Percentiles rank a stretch among this genome's conserved stretches.
phyloP scores from a whole-genome alignment of 495 filamentous ascomycete species.

The Zalerion maritima region DNA sequence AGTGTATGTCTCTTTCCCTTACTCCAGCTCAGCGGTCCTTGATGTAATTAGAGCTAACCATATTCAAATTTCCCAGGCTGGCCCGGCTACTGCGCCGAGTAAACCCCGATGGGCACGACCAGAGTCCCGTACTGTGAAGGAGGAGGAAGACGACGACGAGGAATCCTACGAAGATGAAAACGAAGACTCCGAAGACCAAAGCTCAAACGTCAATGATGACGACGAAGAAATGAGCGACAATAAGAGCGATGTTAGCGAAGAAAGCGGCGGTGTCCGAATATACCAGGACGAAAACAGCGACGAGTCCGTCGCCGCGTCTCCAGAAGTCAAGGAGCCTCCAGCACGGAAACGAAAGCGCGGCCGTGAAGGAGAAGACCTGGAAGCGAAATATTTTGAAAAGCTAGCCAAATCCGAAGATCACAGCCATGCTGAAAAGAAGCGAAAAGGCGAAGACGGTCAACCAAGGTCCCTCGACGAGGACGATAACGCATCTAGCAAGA shows the following conservation, averaged over 20 bases:
- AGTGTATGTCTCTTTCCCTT: slow-evolving; percentile 63
- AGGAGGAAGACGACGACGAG: slow-evolving; percentile 22
- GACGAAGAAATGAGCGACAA: slow-evolving; percentile 22
- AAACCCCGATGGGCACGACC: slow-evolving; percentile 27
- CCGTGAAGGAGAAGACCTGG: slow-evolving; percentile 57
- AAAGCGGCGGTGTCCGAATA: slow-evolving; percentile 17
- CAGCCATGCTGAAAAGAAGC: slow-evolving; percentile 29
- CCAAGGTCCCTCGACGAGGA: slow-evolving; percentile 14
- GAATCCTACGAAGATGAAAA: slow-evolving; percentile 28
- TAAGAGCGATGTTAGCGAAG: slow-evolving; percentile 19
- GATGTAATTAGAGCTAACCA: slow-evolving; percentile 8
- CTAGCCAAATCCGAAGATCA: slow-evolving; percentile 38
- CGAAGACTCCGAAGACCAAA: slow-evolving; percentile 24
- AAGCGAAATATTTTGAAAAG: slow-evolving; percentile 65
- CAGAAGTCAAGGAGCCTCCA: slow-evolving; percentile 23
- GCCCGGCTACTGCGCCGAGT: slow-evolving; percentile 46
- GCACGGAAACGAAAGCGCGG: slow-evolving; percentile 68
- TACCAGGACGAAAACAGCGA: slow-evolving; percentile 17
- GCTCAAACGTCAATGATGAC: slow-evolving; percentile 20
- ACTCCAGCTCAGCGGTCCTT: neutral
- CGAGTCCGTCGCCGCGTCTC: slow-evolving; percentile 5
- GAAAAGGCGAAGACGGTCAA: slow-evolving; percentile 23
- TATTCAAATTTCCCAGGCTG: slow-evolving; percentile 34
- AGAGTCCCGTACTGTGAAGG: slow-evolving; percentile 8
- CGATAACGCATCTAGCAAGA: slow-evolving; percentile 13